phyloP scores from a whole-genome alignment of 2,329 filamentous ascomycete genomes.

The Rhynchosporium graminicola region DNA sequence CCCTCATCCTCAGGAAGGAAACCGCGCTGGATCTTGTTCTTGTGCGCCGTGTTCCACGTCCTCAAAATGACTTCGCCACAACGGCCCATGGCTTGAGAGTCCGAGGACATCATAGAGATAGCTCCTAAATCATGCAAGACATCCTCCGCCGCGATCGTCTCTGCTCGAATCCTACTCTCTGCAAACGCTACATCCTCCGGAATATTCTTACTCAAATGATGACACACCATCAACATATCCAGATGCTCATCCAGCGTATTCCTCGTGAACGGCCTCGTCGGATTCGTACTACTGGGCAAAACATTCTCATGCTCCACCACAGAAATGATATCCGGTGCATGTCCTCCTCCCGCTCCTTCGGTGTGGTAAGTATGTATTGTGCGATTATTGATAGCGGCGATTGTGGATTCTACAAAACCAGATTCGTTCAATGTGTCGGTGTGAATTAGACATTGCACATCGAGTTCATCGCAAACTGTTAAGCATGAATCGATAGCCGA shows the following conservation, averaged over 20 bases:
- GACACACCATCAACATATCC: conserved; percentile 98
- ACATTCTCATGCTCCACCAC: conserved; percentile 90
- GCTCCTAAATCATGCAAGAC: conserved; percentile 92
- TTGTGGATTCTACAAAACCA: conserved; percentile 92
- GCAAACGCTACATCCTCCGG: conserved; percentile 95
- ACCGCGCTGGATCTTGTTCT: conserved; percentile 89
- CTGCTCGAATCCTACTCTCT: conserved; percentile 88
- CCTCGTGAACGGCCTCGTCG: conserved; percentile 83
- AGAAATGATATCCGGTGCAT: conserved; percentile 93
- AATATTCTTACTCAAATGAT: conserved; percentile 89
- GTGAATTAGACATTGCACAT: conserved; percentile 92
- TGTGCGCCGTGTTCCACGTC: conserved; percentile 97
- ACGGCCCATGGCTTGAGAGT: conserved; percentile 95
- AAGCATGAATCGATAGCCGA: conserved; percentile 89
- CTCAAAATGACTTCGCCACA: conserved; percentile 91
- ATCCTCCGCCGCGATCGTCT: conserved; percentile 96
- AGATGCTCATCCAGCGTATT: conserved; percentile 96
- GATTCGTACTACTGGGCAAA: conserved; percentile 87
- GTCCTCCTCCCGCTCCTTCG: conserved; percentile 90
- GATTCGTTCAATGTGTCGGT: conserved; percentile 96
- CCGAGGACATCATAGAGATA: conserved; percentile 96
- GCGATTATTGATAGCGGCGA: conserved; percentile 79
- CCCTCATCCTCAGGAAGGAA: conserved; percentile 74
- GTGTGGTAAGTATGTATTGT: conserved; percentile 98
- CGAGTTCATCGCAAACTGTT: conserved; percentile 82